Base-by-base conservation (phyloP, 345 rosid genomes). In the Durio zibethinus region DNA sequence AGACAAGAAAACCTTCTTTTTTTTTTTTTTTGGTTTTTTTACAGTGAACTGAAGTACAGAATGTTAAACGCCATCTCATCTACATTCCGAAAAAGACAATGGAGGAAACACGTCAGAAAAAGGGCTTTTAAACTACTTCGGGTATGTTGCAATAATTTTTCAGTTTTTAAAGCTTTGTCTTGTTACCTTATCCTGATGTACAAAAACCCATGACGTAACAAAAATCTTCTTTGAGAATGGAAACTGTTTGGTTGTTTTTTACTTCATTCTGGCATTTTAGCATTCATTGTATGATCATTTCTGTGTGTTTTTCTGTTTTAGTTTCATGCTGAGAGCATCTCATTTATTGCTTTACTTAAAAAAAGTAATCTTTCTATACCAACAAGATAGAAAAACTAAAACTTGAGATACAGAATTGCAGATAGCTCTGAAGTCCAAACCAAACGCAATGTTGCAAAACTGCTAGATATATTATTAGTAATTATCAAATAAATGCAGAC, bases 401-500 rank as follows among this genome's bases (percentile, higher is more conserved):
- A 42, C 29, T 38, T 50, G 40, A 61, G n/a, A 45, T 10, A 20
- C 43, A 75, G 21, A 75, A 33, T 47, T 4, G 59, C 7, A 74
- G 77, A 40, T 27, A 57, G 68, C 72, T 42, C 52, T 10, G 2
- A 23, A 66, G 68, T 27, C 27, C 53, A 56, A 59, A 74, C 38
- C 25, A 59, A 4, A 53, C 12, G 6, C 40, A 73, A 73, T 35
- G 50, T 33, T 72, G 63, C 27, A 71, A 62, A 61, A n/a, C 12
- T 78, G 64, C 60, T 72, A 76, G 80, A 65, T 64, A 54, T 79
- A 59, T 80, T 83, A 73, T 77, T 80, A 35, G 43, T 50, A 70
- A 77, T 38, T 20, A 47, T 53, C 56, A 74, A 80, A 77, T 74
- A 83, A 80, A 74, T 77, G 80, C 66, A 38, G 73, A 57, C 11